Evolutionary conservation across 1,284 basidiomycete species (phyloP).

Genomic region (Ustilago shanxiensis): DNA sequence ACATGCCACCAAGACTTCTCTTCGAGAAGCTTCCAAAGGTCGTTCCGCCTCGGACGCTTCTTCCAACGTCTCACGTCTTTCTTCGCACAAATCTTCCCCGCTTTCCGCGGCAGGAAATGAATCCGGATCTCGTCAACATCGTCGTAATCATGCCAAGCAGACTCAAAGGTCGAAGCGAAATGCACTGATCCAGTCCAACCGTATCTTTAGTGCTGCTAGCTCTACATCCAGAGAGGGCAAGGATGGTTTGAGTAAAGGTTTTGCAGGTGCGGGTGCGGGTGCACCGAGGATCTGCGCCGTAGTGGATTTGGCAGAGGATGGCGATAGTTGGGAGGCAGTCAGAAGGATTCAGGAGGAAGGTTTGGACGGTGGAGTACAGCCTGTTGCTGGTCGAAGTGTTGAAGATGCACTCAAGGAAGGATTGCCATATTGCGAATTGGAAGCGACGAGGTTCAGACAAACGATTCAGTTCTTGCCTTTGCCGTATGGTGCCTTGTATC

Average conservation of each 20-base stretch:
- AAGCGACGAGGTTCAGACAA: conserved; percentile 86
- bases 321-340: conserved; percentile 75
- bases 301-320: conserved; percentile 80
- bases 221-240: conserved; percentile 34
- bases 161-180: conserved; percentile 61
- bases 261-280: conserved; percentile 74
- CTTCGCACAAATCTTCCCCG: conserved; percentile 55
- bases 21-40: conserved; percentile 62
- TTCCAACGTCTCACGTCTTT: conserved; percentile 31
- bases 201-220: conserved; percentile 47
- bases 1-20: conserved; percentile 64
- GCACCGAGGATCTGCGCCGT: conserved; percentile 84
- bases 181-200: conserved; percentile 61
- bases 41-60: conserved; percentile 31
- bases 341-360: conserved; percentile 78
- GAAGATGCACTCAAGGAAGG: conserved; percentile 45
- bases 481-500: conserved; percentile 75
- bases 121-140: conserved; percentile 55
- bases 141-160: conserved; percentile 66
- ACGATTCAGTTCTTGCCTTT: conserved; percentile 84
- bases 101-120: conserved; percentile 57
- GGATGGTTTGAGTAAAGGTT: conserved; percentile 73
- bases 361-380: conserved; percentile 73
- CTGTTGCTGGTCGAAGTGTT: conserved; percentile 55
- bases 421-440: conserved; percentile 57